These are phyloP conservation scores for Parathielavia hyrcaniae DNA, from an alignment of 495 filamentous ascomycete genomes.

Conservation along the genomic window DNA sequence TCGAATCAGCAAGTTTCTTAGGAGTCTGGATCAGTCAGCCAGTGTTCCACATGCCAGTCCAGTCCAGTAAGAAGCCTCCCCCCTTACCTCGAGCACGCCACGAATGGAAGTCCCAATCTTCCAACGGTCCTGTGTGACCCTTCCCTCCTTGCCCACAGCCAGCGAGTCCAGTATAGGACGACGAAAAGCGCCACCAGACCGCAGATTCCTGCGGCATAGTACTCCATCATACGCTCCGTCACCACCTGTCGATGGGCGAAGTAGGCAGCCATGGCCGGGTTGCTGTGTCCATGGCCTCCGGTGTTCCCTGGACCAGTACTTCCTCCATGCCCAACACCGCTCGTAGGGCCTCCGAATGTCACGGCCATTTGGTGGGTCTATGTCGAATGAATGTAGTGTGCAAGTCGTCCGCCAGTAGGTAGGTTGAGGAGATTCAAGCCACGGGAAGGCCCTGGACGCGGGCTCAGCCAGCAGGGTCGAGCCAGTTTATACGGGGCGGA, in stretches of 20 bases:
- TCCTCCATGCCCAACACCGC: conserved; percentile 12
- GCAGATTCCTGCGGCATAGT: conserved; percentile 42
- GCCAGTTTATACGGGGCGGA: conserved; percentile 14
- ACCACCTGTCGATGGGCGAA: conserved; percentile 29
- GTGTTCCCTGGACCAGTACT: conserved; percentile 1
- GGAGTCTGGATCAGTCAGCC: conserved; percentile 24
- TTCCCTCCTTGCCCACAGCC: conserved; percentile 26
- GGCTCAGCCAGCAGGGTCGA: neutral
- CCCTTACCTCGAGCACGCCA: conserved; percentile 26
- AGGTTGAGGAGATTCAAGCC: neutral
- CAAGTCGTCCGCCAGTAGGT: neutral
- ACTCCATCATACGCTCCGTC: conserved; percentile 34
- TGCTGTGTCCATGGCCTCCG: conserved; percentile 17
- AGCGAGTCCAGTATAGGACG: conserved; percentile 43
- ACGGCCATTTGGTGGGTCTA: conserved; percentile 14
- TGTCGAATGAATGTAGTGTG: neutral
- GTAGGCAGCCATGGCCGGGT: conserved; percentile 20
- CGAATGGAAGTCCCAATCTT: conserved; percentile 24
- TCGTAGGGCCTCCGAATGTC: conserved; percentile 6
- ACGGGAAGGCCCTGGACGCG: neutral
- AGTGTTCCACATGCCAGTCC: too few species aligned
- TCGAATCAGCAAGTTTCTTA: conserved; percentile 41
- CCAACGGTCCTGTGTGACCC: conserved; percentile 18
- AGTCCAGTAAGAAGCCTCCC: neutral
- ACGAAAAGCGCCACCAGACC: conserved; percentile 48